Base-by-base conservation (phyloP, 371 early-diverging fungal species). In the Rhizopus microsporus region DNA sequence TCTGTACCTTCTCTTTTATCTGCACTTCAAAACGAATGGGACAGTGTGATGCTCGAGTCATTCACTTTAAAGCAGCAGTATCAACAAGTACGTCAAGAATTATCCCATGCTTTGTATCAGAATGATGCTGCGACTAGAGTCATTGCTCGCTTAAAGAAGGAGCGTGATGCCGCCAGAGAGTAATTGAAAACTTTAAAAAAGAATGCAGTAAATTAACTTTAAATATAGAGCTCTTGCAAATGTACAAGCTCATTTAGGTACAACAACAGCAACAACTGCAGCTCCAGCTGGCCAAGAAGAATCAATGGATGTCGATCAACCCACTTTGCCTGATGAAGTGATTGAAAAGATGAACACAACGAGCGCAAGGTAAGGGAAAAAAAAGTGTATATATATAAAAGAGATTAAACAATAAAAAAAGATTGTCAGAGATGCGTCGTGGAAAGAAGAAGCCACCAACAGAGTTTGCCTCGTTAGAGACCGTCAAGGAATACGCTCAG, bases 61-160 rank as follows among this genome's bases (percentile, higher is more conserved):
- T 92, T 89, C 62, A 86, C 89, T 35, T 81, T 97, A 62, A 93
- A 91, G 72, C 90, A 92, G 69, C 93, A 96, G 73, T 90, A 95
- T 71, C 88, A 92, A 67, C 88, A 92, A 63, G 87, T 90, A 16
- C 85, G 94, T 45, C 94, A 94, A 72, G 96, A 97, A 64, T 80
- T 97, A 37, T 87, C 93, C 39, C 91, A 91, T 65, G 92, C 96
- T 2, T 77, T 97, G 53, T 98, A 96, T 69, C 94, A 96, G 72
- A 88, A 93, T 63, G 98, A 97, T 69, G 96, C 97, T 16, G 93
- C 96, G 3, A 89, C 93, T 56, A 77, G 98, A 56, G 98, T 97
- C 7, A 91, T 97, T 74, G 97, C 96, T 6, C 83, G 98, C 31
- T 70, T 96, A 30, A 80, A 90, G 70, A 86, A 87, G 64, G 96